A percentile compares a stretch with the other conserved stretches of the same genome.
These are phyloP conservation scores for Salvia sclarea DNA, from an alignment of 305 asterid genomes.

Conservation along the genomic window DNA sequence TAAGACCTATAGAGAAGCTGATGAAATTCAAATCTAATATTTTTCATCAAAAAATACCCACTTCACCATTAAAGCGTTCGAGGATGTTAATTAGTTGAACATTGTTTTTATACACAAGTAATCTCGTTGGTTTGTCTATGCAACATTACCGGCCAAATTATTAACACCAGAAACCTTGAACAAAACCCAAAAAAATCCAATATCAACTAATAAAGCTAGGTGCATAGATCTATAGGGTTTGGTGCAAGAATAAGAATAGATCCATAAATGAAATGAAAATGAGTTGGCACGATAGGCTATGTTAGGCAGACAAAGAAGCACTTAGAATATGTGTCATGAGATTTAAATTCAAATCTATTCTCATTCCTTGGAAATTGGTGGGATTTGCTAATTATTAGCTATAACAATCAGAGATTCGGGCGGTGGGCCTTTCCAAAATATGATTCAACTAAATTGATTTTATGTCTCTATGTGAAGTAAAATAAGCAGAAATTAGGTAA, in stretches of 20 bases:
- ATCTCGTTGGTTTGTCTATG: background rate
- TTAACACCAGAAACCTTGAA: background rate
- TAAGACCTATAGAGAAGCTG: too few relatives aligned
- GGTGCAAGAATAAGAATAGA: conserved; percentile 32
- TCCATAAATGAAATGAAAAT: conserved; percentile 14
- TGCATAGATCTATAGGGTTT: conserved; percentile 24
- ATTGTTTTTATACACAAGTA: background rate
- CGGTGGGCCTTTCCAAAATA: conserved; percentile 31
- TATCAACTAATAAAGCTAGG: conserved; percentile 14
- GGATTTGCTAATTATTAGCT: conserved; percentile 23
- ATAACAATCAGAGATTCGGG: conserved; percentile 25
- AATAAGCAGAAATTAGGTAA: background rate
- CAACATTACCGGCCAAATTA: background rate
- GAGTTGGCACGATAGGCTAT: conserved; percentile 42
- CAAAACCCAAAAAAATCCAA: background rate
- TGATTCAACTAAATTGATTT: background rate
- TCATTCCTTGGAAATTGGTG: conserved; percentile 44
- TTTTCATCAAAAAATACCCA: too few relatives aligned
- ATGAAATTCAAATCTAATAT: too few relatives aligned
- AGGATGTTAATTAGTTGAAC: background rate
- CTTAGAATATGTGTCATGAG: conserved; percentile 28
- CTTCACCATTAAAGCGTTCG: too few relatives aligned
- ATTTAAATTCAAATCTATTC: conserved; percentile 30
- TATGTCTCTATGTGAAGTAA: conserved; percentile 9
- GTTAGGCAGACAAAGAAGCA: conserved; percentile 56